A percentile compares a stretch with the other conserved stretches of the same genome.
Conservation (phyloP, 2,329 filamentous ascomycete species). For the Stachybotrys chartarum region DNA sequence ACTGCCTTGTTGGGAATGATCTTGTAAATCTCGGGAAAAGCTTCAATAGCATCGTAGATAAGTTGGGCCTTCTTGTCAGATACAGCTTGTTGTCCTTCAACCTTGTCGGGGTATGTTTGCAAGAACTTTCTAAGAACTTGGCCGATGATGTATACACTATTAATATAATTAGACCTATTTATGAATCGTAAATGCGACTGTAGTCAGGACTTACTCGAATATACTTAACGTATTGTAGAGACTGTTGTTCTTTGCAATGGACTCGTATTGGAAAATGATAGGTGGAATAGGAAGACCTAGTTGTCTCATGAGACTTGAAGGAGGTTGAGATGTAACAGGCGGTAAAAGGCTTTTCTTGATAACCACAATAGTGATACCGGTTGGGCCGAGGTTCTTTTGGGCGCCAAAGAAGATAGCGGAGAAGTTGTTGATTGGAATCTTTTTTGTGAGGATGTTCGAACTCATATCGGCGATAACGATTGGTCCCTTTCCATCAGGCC, state of each 20-base stretch:
- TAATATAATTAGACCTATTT: neutral
- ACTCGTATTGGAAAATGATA: constrained; percentile 59
- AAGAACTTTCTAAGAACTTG: constrained; percentile 77
- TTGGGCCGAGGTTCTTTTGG: constrained; percentile 86
- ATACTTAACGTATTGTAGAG: constrained; percentile 95
- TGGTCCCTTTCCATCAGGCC: constrained; percentile 54
- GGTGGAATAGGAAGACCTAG: constrained; percentile 74
- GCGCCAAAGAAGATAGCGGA: constrained; percentile 85
- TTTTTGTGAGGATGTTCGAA: constrained; percentile 83
- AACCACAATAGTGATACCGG: constrained; percentile 81
- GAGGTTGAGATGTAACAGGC: constrained; percentile 56
- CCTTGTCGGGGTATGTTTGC: constrained; percentile 57
- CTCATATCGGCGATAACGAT: constrained; percentile 90
- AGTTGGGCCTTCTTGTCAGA: constrained; percentile 66
- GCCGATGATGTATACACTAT: constrained; percentile 80
- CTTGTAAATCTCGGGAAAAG: constrained; percentile 61
- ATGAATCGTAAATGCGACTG: constrained; percentile 1
- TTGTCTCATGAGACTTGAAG: constrained; percentile 61
- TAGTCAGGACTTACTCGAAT: constrained; percentile 55
- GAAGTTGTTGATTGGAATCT: constrained; percentile 71
- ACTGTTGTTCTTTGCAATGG: constrained; percentile 85
- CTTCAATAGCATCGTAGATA: constrained; percentile 74
- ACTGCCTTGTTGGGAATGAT: constrained; percentile 68
- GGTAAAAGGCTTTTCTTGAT: constrained; percentile 75
- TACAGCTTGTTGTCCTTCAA: constrained; percentile 69